phyloP scores from a whole-genome alignment of 2,329 filamentous ascomycete species.

The Monosporascus sp. region DNA sequence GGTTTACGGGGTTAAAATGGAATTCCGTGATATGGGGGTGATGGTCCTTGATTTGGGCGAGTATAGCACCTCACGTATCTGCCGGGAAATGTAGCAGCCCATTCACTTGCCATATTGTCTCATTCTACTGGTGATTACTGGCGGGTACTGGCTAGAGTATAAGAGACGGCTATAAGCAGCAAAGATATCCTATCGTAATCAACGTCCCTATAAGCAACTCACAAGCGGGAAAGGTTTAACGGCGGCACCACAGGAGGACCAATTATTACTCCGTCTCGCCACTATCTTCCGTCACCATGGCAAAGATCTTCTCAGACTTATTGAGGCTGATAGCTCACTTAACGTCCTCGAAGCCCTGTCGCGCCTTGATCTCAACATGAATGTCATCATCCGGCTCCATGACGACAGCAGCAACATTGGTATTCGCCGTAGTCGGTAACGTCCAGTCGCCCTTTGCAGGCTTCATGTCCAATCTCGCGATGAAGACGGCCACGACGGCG shows the following conservation, averaged over 20 bases:
- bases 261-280: conserved; percentile 1
- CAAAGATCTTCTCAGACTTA: conserved; percentile 13
- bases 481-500: conserved; percentile 18
- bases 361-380: conserved; percentile 15
- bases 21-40: too few relatives aligned
- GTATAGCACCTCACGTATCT: too few relatives aligned
- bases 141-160: too few relatives aligned
- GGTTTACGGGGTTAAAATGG: too few relatives aligned
- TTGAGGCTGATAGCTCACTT: conserved; percentile 11
- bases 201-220: too few relatives aligned
- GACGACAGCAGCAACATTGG: conserved; percentile 22
- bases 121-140: too few relatives aligned
- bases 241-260: not conserved
- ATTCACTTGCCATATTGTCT: too few relatives aligned
- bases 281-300: conserved; percentile 12
- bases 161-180: too few relatives aligned
- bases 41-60: too few relatives aligned
- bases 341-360: conserved; percentile 11
- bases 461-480: conserved; percentile 22
- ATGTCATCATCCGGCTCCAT: conserved; percentile 23
- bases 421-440: conserved; percentile 19
- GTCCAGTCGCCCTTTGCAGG: conserved; percentile 16
- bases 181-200: too few relatives aligned
- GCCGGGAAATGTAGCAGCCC: too few relatives aligned
- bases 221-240: too few relatives aligned